Percentiles rank a stretch among this genome's conserved stretches.
These are phyloP conservation scores for Sclerotinia glacialis DNA, from an alignment of 2,329 filamentous ascomycete genomes.

Conservation along the genomic window DNA sequence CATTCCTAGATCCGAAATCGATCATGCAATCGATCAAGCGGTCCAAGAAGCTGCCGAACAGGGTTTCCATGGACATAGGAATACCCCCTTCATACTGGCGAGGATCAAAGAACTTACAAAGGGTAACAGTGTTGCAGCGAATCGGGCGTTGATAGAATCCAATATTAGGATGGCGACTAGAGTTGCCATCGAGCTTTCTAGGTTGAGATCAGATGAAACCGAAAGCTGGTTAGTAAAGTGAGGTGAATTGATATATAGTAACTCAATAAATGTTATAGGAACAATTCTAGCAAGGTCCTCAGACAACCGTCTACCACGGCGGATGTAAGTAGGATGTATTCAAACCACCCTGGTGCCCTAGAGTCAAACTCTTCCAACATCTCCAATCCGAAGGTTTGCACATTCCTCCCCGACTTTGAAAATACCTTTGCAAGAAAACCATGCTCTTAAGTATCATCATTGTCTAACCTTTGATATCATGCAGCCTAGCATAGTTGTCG, in stretches of 20 bases:
- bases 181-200: constrained; percentile 54
- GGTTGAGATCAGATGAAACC: constrained; percentile 7
- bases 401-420: background rate
- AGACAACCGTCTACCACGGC: background rate
- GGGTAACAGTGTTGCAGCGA: constrained; percentile 60
- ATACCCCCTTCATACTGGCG: constrained; percentile 65
- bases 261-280: constrained; percentile 10
- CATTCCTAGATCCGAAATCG: constrained; percentile 59
- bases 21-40: constrained; percentile 54
- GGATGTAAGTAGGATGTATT: background rate
- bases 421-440: background rate
- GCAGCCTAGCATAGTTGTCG: constrained; percentile 67
- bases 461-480: background rate
- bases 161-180: constrained; percentile 65
- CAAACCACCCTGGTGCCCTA: background rate
- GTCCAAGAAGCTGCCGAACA: constrained; percentile 52
- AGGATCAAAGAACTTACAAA: constrained; percentile 67
- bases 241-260: background rate
- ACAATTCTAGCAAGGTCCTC: background rate
- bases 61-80: constrained; percentile 60
- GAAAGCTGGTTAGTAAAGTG: constrained; percentile 6
- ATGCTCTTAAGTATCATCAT: background rate
- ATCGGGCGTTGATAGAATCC: constrained; percentile 61
- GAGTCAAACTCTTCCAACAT: background rate
- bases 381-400: constrained; percentile 4